These are phyloP conservation scores for Trifolium repens DNA, from an alignment of 306 rosid species.

Conservation along the genomic window DNA sequence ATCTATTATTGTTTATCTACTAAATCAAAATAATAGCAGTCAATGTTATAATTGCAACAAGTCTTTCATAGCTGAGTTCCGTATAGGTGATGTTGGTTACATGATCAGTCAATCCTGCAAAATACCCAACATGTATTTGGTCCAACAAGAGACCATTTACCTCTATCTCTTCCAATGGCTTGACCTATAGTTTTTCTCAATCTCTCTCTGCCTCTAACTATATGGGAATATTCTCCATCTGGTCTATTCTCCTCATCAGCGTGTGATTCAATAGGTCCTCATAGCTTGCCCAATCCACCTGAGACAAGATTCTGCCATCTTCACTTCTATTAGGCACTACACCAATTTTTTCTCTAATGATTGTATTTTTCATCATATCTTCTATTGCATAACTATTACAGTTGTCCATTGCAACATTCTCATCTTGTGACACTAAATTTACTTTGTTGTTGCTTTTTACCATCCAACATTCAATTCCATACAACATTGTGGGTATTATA, in stretches of 20 bases:
- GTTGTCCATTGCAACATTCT: background rate
- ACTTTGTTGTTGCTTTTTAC: background rate
- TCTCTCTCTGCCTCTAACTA: slow-evolving; percentile 2
- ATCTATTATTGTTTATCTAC: background rate
- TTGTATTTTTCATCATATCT: background rate
- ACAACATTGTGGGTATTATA: background rate
- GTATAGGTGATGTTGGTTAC: background rate
- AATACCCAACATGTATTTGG: background rate
- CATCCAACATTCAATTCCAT: background rate
- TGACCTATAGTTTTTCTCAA: background rate
- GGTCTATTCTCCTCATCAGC: background rate
- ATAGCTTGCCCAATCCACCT: background rate
- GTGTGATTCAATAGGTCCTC: background rate
- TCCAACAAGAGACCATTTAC: background rate
- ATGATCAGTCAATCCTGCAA: background rate
- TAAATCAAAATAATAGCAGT: slow-evolving; percentile 5
- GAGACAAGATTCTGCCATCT: background rate
- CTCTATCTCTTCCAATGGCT: background rate
- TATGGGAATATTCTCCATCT: background rate
- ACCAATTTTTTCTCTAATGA: slow-evolving; percentile 1
- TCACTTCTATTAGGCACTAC: background rate
- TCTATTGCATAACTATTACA: background rate
- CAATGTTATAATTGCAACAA: slow-evolving; percentile 7
- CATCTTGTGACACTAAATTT: background rate
- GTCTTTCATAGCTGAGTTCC: background rate